Conservation (phyloP, 2,329 filamentous ascomycete genomes). For the Cordyceps farinosa region DNA sequence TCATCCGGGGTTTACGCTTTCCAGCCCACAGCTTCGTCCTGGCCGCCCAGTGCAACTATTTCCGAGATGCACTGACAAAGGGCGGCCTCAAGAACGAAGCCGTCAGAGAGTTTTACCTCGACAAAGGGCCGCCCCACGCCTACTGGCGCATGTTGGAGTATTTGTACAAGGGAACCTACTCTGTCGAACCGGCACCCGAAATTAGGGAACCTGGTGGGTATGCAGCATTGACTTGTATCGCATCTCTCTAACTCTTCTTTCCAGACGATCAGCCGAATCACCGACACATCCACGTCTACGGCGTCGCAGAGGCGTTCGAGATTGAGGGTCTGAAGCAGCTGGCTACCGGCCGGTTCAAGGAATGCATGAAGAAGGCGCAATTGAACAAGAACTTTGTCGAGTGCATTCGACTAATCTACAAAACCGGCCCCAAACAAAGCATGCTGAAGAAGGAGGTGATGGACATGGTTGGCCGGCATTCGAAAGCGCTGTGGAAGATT, state of each 20-base stretch:
- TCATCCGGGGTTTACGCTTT: background rate
- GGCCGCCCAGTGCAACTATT: background rate
- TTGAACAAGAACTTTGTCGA: background rate
- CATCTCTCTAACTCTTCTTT: background rate
- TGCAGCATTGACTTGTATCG: too few relatives aligned
- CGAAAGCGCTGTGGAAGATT: background rate
- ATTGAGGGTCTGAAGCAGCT: background rate
- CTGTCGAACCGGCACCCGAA: background rate
- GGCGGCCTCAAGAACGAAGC: background rate
- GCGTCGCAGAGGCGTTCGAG: background rate
- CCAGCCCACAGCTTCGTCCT: slow-evolving; percentile 9
- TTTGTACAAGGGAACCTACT: slow-evolving; percentile 1
- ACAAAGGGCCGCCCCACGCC: background rate
- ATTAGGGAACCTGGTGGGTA: background rate
- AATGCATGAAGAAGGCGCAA: background rate
- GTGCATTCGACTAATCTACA: background rate
- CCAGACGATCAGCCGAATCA: background rate
- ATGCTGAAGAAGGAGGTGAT: background rate
- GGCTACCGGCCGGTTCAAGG: background rate
- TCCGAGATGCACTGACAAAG: background rate
- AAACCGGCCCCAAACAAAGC: background rate
- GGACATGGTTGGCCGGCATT: background rate
- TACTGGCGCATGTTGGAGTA: slow-evolving; percentile 15
- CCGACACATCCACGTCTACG: slow-evolving; percentile 1
- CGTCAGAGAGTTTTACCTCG: background rate